Evolutionary conservation across 1,284 basidiomycete species (phyloP), one percentile per base, ranked within the genome.

Genomic region (Fistulinella staudtii): DNA sequence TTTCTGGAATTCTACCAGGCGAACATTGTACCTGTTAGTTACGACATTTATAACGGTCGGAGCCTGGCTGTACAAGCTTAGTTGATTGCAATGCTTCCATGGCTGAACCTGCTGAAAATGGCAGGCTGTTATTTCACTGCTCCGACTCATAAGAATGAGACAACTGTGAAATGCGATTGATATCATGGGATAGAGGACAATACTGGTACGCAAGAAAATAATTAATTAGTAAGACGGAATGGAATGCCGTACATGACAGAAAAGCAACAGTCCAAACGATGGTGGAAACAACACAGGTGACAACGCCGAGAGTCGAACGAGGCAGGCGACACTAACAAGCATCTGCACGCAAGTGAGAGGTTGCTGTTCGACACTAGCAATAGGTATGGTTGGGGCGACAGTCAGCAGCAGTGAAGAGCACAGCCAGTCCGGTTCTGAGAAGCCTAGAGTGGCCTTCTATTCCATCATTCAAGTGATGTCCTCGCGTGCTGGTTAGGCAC

Each of bases 171-270:
- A 17, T 43, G 28, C 33, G 36, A 38, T 48, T 18, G 42, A 56
- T 43, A 28, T 33, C 43, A 39, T 42, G 34, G 35, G 36, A 40
- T 49, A 43, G 18, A 30, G 33, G 34, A 11, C 2, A 28, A 45
- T 45, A 50, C 40, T 39, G 23, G 25, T 51, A 56, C 43, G 55
- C 52, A 56, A 46, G 43, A 46, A 33, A 46, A 52, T 49, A 53
- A 62, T 48, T 56, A 60, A 40, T 38, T 39, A 23, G 42, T 27
- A 21, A 43, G 27, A 47, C 43, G 27, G 45, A 31, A 46, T 41
- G 24, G 11, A 39, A 43, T 42, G 34, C 41, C 20, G 46, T 56
- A 57, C 57, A 60, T 30, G 40, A 15, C 41, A 39, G 43, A 30
- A 41, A 28, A 43, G 43, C 41, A 47, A 42, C 37, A 39, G 43